Conservation (phyloP, 2,329 filamentous ascomycete species). For the Samsoniella hepiali region DNA sequence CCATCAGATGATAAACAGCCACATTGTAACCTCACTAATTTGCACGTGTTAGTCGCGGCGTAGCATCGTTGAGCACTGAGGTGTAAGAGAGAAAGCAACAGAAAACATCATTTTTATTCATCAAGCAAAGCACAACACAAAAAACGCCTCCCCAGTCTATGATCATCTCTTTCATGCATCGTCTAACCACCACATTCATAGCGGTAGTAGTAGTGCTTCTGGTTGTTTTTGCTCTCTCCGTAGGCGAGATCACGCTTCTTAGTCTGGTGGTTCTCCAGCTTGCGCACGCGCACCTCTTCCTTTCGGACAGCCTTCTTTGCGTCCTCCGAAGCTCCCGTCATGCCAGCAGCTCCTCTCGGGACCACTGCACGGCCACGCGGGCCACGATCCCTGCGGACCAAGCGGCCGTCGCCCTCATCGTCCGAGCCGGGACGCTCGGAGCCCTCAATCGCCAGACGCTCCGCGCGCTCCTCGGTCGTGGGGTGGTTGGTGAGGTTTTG, state of each 20-base stretch:
- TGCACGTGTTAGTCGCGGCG: not conserved
- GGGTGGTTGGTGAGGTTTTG: constrained; percentile 90
- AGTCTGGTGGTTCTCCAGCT: constrained; percentile 58
- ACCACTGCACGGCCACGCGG: constrained; percentile 53
- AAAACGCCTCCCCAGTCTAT: constrained; percentile 17
- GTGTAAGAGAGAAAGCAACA: not conserved
- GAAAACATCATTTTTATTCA: not conserved
- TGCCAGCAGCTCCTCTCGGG: constrained; percentile 69
- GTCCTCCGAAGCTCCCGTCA: constrained; percentile 72
- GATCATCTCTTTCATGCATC: constrained; percentile 4
- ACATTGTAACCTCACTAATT: not conserved
- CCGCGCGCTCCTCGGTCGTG: constrained; percentile 69
- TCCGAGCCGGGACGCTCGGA: constrained; percentile 29
- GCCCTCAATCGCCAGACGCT: constrained; percentile 60
- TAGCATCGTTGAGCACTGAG: not conserved
- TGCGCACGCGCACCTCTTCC: constrained; percentile 66
- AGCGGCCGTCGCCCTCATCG: constrained; percentile 35
- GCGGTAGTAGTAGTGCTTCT: constrained; percentile 59
- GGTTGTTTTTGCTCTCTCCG: constrained; percentile 72
- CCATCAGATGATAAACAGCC: not conserved
- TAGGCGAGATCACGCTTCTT: constrained; percentile 66
- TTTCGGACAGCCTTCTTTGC: constrained; percentile 67
- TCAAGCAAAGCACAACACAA: constrained; percentile 7
- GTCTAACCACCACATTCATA: constrained; percentile 43
- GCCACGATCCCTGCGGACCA: constrained; percentile 36